Conservation (phyloP, 2,329 filamentous ascomycete species). For the Cryphonectria nitschkei region DNA sequence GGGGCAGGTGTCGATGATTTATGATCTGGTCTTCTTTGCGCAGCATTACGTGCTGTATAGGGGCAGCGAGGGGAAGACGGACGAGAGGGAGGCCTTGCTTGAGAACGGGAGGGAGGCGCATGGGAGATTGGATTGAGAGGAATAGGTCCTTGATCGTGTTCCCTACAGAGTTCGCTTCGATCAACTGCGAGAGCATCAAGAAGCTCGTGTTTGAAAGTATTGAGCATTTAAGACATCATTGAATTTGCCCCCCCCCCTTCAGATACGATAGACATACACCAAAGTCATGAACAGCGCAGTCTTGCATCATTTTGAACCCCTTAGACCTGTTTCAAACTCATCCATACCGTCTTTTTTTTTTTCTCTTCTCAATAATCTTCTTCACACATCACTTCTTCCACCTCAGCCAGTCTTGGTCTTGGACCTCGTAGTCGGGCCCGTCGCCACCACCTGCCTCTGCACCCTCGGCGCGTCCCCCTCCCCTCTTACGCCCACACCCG, state of each 20-base stretch:
- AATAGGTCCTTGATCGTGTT: neutral
- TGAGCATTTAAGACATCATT: neutral
- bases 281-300: neutral
- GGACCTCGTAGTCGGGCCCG: conserved; percentile 8
- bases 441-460: neutral
- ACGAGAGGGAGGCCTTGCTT: conserved; percentile 44
- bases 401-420: conserved; percentile 23
- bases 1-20: conserved; percentile 82
- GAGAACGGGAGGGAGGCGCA: conserved; percentile 36
- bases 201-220: neutral
- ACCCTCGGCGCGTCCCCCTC: neutral
- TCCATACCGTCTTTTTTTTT: neutral
- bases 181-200: neutral
- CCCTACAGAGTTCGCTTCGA: neutral
- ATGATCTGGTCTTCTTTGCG: conserved; percentile 82
- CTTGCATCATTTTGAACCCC: neutral
- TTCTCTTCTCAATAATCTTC: neutral
- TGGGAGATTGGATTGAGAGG: conserved; percentile 39
- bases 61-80: conserved; percentile 36
- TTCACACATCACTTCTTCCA: neutral
- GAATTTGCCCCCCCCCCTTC: no score
- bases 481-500: conserved; percentile 38
- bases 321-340: neutral
- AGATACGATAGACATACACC: neutral
- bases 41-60: conserved; percentile 87